phyloP scores from a whole-genome alignment of 148 eudicot genomes.

The Persicaria maculosa region DNA sequence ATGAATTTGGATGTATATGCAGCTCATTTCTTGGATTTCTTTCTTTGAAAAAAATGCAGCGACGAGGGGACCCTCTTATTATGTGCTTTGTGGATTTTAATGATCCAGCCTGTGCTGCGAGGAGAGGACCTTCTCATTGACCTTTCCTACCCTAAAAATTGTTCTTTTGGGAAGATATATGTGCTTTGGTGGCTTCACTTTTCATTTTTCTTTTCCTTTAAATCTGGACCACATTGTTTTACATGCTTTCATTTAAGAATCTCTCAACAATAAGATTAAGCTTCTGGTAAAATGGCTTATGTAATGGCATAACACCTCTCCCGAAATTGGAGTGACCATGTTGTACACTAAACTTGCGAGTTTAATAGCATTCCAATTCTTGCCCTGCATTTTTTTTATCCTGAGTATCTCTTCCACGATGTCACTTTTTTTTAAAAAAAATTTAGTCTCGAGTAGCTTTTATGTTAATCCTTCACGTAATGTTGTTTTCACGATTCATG shows the following conservation, averaged over 20 bases:
- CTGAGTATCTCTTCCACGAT: too few species aligned
- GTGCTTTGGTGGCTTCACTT: neutral
- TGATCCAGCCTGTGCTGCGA: slow-evolving; percentile 66
- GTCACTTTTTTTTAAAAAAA: too few species aligned
- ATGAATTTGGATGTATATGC: neutral
- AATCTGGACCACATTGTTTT: neutral
- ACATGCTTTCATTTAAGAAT: neutral
- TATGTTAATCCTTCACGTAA: too few species aligned
- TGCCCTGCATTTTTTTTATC: neutral
- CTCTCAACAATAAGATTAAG: too few species aligned
- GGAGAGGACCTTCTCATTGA: neutral
- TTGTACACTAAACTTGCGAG: too few species aligned
- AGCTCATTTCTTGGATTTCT: slow-evolving; percentile 3
- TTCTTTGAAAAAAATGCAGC: slow-evolving; percentile 33
- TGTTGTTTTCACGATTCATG: too few species aligned
- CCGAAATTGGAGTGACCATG: too few species aligned
- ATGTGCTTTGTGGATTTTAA: slow-evolving; percentile 69
- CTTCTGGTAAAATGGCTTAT: too few species aligned
- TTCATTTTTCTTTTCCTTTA: neutral
- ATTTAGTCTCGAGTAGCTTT: too few species aligned
- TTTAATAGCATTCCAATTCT: too few species aligned
- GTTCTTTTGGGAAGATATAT: neutral
- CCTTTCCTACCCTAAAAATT: neutral
- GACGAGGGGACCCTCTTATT: slow-evolving; percentile 48
- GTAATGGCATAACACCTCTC: too few species aligned